Percentiles rank a stretch among this genome's conserved stretches.
These are phyloP conservation scores for Trametes cubensis DNA, from an alignment of 768 basidiomycete genomes.

Conservation along the genomic window DNA sequence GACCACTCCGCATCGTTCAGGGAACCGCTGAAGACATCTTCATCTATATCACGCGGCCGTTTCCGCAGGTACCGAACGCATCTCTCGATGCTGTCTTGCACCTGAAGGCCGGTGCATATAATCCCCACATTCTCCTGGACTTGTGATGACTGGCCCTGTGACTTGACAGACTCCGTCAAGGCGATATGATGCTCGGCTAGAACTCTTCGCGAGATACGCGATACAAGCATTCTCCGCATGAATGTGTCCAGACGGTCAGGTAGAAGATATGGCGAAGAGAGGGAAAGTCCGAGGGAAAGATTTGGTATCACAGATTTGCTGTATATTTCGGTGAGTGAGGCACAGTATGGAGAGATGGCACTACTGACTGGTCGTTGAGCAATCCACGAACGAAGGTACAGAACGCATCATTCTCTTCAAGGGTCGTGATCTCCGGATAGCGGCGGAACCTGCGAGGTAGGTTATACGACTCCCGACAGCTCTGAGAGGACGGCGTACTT, in stretches of 20 bases:
- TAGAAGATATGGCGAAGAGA: conserved; percentile 78
- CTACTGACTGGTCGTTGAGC: conserved; percentile 73
- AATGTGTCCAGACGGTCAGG: conserved; percentile 84
- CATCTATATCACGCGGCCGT: conserved; percentile 48
- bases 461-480: conserved; percentile 5
- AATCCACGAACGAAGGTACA: conserved; percentile 69
- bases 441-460: conserved; percentile 42
- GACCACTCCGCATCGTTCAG: conserved; percentile 50
- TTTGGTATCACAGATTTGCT: conserved; percentile 82
- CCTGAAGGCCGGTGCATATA: conserved; percentile 75
- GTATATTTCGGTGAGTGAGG: conserved; percentile 18
- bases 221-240: conserved; percentile 90
- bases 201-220: conserved; percentile 86
- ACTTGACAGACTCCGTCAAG: conserved; percentile 59
- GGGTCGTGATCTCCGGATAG: conserved; percentile 70
- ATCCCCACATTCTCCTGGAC: conserved; percentile 70
- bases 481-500: conserved; percentile 48
- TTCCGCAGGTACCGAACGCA: conserved; percentile 61
- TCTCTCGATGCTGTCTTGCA: conserved; percentile 69
- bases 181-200: conserved; percentile 89
- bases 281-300: conserved; percentile 78
- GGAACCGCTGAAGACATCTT: conserved; percentile 35
- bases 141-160: not conserved
- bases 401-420: conserved; percentile 78
- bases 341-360: not conserved